phyloP scores from a whole-genome alignment of 106 monocot species.

The Dendrobium catenatum region DNA sequence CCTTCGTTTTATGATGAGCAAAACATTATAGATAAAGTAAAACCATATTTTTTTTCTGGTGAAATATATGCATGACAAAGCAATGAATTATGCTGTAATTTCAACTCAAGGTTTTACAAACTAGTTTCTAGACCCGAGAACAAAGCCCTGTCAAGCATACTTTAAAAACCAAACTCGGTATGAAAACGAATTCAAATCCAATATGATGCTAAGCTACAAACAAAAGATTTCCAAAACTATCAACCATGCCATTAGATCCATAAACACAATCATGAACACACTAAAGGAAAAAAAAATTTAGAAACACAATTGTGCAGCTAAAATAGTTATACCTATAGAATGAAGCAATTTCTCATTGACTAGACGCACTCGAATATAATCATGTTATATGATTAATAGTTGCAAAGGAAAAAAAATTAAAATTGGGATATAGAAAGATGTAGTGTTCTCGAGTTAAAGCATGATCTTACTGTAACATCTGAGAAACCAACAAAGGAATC shows the following conservation, averaged over 20 bases:
- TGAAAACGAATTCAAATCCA: too few species aligned
- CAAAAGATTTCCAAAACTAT: neutral
- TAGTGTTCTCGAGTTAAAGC: neutral
- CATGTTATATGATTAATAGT: neutral
- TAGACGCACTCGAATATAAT: neutral
- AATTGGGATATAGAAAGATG: neutral
- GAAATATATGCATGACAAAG: neutral
- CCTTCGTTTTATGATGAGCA: neutral
- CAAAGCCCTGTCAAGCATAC: neutral
- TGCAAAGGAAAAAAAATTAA: neutral
- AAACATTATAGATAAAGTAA: neutral
- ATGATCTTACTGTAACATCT: slow-evolving; percentile 65
- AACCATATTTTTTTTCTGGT: too few species aligned
- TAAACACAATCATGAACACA: neutral
- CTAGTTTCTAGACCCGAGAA: neutral
- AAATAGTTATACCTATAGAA: neutral
- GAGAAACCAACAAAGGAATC: slow-evolving; percentile 85
- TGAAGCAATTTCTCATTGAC: neutral
- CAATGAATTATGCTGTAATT: neutral
- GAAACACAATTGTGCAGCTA: neutral
- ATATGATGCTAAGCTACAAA: neutral
- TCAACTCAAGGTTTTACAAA: neutral
- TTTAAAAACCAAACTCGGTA: too few species aligned
- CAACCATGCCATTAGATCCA: neutral
- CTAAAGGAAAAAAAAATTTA: too few species aligned